Evolutionary conservation across 352 stramenopile species (phyloP).

Genomic region (Phytophthora idaei): DNA sequence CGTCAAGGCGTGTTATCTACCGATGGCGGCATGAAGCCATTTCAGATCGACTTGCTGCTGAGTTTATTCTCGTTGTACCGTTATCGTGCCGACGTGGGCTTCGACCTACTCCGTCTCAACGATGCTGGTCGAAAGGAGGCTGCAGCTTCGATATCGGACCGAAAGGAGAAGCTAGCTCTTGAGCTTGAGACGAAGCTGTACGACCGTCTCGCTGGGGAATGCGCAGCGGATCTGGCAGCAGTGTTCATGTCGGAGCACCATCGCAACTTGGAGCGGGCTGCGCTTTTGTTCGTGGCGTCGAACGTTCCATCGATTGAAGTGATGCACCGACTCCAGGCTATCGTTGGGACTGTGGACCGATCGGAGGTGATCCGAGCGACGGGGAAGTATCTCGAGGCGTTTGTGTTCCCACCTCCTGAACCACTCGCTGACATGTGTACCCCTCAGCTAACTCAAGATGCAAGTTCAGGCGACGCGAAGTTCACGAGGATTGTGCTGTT

Average conservation of each 20-base stretch:
- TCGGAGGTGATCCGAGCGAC: constrained; percentile 64
- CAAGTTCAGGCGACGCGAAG: constrained; percentile 19
- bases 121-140: constrained; percentile 18
- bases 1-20: constrained; percentile 47
- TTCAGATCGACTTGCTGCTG: constrained; percentile 76
- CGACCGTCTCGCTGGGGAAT: constrained; percentile 71
- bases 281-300: constrained; percentile 76
- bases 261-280: constrained; percentile 65
- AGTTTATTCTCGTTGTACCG: constrained; percentile 87
- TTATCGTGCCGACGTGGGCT: constrained; percentile 82
- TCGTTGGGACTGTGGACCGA: constrained; percentile 49
- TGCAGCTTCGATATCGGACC: constrained; percentile 26
- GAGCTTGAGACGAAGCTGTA: constrained; percentile 81
- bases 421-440: constrained; percentile 32
- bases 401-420: constrained; percentile 64
- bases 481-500: constrained; percentile 74
- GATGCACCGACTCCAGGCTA: constrained; percentile 54
- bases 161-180: constrained; percentile 59
- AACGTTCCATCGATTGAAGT: constrained; percentile 65
- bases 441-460: constrained; percentile 13
- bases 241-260: constrained; percentile 62
- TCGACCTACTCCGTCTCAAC: constrained; percentile 51
- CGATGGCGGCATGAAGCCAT: constrained; percentile 35
- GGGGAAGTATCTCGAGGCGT: constrained; percentile 76
- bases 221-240: constrained; percentile 61